These are phyloP conservation scores for Gyrodon lividus DNA, from an alignment of 768 basidiomycete species.

Conservation along the genomic window DNA sequence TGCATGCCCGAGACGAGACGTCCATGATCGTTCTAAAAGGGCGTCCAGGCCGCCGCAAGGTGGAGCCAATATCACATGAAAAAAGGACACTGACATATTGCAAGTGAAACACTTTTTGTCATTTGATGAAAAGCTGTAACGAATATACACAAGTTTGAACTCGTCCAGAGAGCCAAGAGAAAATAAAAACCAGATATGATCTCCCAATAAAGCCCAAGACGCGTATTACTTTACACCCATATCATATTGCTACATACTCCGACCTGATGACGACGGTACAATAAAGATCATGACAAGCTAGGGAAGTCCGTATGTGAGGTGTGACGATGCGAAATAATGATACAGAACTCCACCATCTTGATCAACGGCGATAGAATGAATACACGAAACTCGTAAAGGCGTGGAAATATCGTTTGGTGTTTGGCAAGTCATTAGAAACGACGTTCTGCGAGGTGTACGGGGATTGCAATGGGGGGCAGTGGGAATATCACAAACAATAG, in stretches of 20 bases:
- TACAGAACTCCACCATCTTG: constrained; percentile 28
- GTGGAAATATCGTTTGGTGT: constrained; percentile 27
- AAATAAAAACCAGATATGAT: constrained; percentile 2
- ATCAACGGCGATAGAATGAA: constrained; percentile 29
- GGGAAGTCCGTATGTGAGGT: constrained; percentile 21
- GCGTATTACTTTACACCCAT: constrained; percentile 35
- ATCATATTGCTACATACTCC: constrained; percentile 36
- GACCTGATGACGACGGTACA: constrained; percentile 17
- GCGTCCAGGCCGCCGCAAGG: constrained; percentile 3
- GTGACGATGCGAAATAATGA: constrained; percentile 34
- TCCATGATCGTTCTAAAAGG: neutral
- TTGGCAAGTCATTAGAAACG: constrained; percentile 14
- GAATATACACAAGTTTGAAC: neutral
- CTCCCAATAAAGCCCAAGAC: constrained; percentile 14
- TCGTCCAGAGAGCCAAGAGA: neutral
- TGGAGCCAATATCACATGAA: neutral
- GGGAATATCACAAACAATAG: constrained; percentile 10
- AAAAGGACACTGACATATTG: constrained; percentile 1
- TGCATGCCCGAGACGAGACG: neutral
- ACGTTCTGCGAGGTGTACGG: constrained; percentile 3
- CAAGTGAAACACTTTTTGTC: no score
- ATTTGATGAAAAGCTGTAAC: no score
- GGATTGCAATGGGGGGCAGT: neutral
- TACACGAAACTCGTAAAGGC: constrained; percentile 29
- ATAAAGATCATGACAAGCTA: constrained; percentile 21